These are phyloP conservation scores for Epithele typhae DNA, from an alignment of 768 basidiomycete species.

Conservation along the genomic window DNA sequence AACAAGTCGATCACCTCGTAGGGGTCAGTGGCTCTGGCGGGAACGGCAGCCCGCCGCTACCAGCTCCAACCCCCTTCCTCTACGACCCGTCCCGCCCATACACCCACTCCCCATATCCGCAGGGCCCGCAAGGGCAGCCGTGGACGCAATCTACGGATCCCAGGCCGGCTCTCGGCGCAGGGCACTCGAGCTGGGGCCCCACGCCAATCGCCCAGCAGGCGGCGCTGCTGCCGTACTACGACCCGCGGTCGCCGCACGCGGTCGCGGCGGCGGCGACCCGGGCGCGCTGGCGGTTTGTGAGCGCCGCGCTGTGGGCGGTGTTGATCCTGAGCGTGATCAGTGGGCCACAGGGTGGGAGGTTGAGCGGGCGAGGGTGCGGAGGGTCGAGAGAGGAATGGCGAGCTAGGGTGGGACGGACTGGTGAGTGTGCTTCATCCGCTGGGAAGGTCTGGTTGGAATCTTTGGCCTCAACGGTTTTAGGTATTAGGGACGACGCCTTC, in stretches of 20 bases:
- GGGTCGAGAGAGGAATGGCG: conserved; percentile 1
- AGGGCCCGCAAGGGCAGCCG: too few species aligned
- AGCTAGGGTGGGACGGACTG: too few species aligned
- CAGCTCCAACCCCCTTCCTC: too few species aligned
- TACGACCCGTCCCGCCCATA: conserved; percentile 24
- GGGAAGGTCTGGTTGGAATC: too few species aligned
- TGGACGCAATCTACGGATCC: too few species aligned
- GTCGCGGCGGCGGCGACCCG: conserved; percentile 33
- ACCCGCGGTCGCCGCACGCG: conserved; percentile 37
- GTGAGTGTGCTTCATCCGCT: too few species aligned
- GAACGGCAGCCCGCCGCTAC: too few species aligned
- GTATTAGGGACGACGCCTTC: too few species aligned
- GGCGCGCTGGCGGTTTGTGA: conserved; percentile 41
- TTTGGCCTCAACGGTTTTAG: too few species aligned
- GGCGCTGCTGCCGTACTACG: conserved; percentile 39
- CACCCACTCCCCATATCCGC: conserved; percentile 13
- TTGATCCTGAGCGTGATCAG: conserved; percentile 28
- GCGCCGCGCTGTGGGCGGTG: conserved; percentile 36
- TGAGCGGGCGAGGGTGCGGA: conserved; percentile 10
- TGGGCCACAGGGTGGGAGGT: conserved; percentile 23
- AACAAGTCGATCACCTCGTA: too few species aligned
- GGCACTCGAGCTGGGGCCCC: conserved; percentile 30
- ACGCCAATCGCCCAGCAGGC: conserved; percentile 37
- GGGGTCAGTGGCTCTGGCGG: too few species aligned
- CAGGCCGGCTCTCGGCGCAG: too few species aligned